Conservation (phyloP, 208 protist genomes). For the Naegleria gruberi region DNA sequence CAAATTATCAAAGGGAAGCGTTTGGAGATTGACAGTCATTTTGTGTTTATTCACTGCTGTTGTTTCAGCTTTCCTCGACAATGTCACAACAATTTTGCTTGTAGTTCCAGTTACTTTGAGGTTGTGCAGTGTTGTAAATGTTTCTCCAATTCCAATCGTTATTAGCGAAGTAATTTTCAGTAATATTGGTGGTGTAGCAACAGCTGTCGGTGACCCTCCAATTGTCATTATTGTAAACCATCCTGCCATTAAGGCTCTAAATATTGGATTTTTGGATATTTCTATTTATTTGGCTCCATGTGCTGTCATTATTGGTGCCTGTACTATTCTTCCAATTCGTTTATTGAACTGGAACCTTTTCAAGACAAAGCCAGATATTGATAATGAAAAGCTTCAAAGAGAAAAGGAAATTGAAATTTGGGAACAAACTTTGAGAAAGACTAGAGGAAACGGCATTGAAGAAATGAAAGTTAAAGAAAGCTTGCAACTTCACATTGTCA, state of each 20-base stretch:
- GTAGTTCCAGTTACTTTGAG: slow-evolving; percentile 51
- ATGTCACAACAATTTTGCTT: slow-evolving; percentile 60
- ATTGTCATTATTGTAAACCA: slow-evolving; percentile 54
- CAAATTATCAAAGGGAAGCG: slow-evolving; percentile 36
- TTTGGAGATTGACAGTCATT: slow-evolving; percentile 40
- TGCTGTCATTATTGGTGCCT: slow-evolving; percentile 10
- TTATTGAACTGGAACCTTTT: not conserved
- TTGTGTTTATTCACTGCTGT: slow-evolving; percentile 39
- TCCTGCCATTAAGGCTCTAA: not conserved
- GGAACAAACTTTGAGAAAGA: not conserved
- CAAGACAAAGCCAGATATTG: not conserved
- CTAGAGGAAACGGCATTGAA: not conserved
- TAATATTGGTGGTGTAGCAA: slow-evolving; percentile 42
- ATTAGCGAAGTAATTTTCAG: slow-evolving; percentile 47
- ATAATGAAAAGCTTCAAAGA: not conserved
- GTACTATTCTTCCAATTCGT: slow-evolving; percentile 15
- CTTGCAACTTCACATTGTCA: not conserved
- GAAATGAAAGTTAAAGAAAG: not conserved
- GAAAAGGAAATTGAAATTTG: slow-evolving; percentile 27
- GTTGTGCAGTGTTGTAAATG: slow-evolving; percentile 42
- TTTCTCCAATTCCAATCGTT: slow-evolving; percentile 48
- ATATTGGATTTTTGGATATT: slow-evolving; percentile 30
- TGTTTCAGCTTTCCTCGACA: slow-evolving; percentile 54
- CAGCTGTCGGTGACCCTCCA: slow-evolving; percentile 45
- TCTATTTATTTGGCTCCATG: slow-evolving; percentile 19